Percentiles rank a stretch among this genome's conserved stretches.
Conservation (phyloP, 2,329 filamentous ascomycete species). For the Ascosphaera aggregata region DNA sequence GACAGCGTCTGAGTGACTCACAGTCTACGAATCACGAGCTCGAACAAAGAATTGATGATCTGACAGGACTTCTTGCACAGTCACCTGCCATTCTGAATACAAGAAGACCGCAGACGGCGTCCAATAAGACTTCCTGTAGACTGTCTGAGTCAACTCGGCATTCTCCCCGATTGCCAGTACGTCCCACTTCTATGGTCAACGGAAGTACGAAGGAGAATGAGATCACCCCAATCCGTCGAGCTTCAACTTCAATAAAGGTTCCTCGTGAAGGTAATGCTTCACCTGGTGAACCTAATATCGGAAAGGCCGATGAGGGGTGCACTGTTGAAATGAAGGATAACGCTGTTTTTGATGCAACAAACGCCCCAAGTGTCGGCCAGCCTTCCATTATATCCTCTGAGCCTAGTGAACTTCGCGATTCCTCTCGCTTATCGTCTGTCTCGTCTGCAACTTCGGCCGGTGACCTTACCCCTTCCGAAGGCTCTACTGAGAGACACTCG, state of each 20-base stretch:
- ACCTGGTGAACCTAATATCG: background rate
- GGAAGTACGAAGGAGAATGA: background rate
- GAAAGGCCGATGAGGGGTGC: background rate
- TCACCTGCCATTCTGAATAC: constrained; percentile 8
- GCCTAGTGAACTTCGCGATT: background rate
- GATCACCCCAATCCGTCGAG: background rate
- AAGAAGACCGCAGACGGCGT: background rate
- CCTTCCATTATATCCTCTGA: background rate
- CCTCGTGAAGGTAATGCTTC: background rate
- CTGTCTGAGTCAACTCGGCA: background rate
- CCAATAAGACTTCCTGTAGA: background rate
- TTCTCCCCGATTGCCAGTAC: background rate
- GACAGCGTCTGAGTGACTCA: constrained; percentile 12
- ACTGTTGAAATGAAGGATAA: background rate
- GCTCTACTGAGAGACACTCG: constrained; percentile 5
- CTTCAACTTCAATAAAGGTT: background rate
- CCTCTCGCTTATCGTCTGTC: constrained; percentile 8
- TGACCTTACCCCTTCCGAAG: constrained; percentile 4
- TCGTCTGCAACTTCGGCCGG: constrained; percentile 5
- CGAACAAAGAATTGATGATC: constrained; percentile 14
- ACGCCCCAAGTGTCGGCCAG: background rate
- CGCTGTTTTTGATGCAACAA: background rate
- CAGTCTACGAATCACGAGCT: constrained; percentile 13
- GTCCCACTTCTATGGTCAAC: background rate
- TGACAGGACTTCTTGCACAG: constrained; percentile 15